Evolutionary conservation across 1,284 basidiomycete genomes (phyloP).

Genomic region (Austroboletus niveus): DNA sequence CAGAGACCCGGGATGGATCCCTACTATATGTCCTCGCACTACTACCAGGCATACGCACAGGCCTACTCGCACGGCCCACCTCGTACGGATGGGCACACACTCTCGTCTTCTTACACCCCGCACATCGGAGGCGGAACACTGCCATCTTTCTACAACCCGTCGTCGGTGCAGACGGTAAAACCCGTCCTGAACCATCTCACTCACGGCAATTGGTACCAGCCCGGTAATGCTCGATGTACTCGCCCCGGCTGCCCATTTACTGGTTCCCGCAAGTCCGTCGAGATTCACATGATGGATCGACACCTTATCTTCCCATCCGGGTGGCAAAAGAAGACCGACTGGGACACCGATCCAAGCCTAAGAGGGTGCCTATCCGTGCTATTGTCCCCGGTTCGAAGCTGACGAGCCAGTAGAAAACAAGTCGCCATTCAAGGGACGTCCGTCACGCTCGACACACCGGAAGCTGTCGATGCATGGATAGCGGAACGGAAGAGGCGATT

Average conservation of each 20-base stretch:
- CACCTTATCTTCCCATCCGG: conserved; percentile 81
- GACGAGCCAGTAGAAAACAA: conserved; percentile 49
- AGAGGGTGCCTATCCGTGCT: conserved; percentile 50
- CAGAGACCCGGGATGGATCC: conserved; percentile 26
- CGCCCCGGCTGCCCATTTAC: conserved; percentile 69
- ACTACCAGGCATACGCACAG: conserved; percentile 59
- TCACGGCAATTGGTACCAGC: conserved; percentile 53
- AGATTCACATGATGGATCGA: conserved; percentile 87
- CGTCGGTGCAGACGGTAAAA: background rate
- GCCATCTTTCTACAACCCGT: too few relatives aligned
- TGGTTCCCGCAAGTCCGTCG: conserved; percentile 73
- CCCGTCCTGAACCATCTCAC: conserved; percentile 22
- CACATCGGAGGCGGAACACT: conserved; percentile 5
- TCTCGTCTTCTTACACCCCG: conserved; percentile 50
- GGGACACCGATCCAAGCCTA: conserved; percentile 76
- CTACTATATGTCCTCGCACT: conserved; percentile 48
- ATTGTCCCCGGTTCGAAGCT: background rate
- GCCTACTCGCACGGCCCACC: conserved; percentile 24
- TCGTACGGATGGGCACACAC: conserved; percentile 51
- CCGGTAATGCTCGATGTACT: conserved; percentile 62
- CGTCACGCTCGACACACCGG: conserved; percentile 74
- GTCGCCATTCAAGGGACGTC: conserved; percentile 81
- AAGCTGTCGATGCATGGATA: conserved; percentile 82
- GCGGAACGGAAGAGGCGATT: conserved; percentile 83
- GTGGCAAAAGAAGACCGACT: conserved; percentile 68